Conservation (phyloP, 768 basidiomycete genomes). For the Panaeolus papilionaceus region DNA sequence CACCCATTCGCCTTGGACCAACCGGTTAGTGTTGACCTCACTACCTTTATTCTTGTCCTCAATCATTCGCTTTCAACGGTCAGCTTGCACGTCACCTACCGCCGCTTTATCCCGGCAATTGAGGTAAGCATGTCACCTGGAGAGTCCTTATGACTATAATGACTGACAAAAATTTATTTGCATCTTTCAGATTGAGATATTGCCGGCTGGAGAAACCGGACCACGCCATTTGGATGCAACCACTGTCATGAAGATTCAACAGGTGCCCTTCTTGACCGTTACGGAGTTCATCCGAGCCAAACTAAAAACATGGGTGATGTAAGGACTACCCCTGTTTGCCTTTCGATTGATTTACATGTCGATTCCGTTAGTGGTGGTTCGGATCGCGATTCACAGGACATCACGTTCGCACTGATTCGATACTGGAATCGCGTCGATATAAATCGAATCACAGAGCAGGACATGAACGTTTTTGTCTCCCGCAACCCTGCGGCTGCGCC, state of each 20-base stretch:
- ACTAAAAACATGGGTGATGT: constrained; percentile 85
- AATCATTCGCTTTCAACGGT: constrained; percentile 18
- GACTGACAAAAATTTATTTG: constrained; percentile 19
- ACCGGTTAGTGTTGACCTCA: constrained; percentile 56
- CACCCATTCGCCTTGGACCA: constrained; percentile 85
- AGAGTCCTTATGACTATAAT: constrained; percentile 16
- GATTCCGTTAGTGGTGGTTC: constrained; percentile 59
- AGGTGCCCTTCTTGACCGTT: constrained; percentile 81
- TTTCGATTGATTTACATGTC: constrained; percentile 24
- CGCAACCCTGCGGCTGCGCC: constrained; percentile 65
- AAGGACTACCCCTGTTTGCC: constrained; percentile 35
- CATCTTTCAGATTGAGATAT: constrained; percentile 74
- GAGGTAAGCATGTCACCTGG: constrained; percentile 55
- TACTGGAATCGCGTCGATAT: constrained; percentile 87
- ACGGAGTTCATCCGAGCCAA: constrained; percentile 89
- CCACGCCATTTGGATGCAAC: constrained; percentile 74
- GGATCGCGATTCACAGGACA: constrained; percentile 81
- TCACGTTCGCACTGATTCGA: constrained; percentile 69
- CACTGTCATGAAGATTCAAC: constrained; percentile 71
- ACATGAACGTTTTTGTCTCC: constrained; percentile 80
- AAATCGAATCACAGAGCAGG: constrained; percentile 85
- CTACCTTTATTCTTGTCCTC: constrained; percentile 7
- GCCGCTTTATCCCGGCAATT: constrained; percentile 76
- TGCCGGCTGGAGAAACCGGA: constrained; percentile 82
- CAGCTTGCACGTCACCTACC: constrained; percentile 80